These are phyloP conservation scores for Agapanthus africanus DNA, from an alignment of 106 monocot genomes.

Conservation along the genomic window DNA sequence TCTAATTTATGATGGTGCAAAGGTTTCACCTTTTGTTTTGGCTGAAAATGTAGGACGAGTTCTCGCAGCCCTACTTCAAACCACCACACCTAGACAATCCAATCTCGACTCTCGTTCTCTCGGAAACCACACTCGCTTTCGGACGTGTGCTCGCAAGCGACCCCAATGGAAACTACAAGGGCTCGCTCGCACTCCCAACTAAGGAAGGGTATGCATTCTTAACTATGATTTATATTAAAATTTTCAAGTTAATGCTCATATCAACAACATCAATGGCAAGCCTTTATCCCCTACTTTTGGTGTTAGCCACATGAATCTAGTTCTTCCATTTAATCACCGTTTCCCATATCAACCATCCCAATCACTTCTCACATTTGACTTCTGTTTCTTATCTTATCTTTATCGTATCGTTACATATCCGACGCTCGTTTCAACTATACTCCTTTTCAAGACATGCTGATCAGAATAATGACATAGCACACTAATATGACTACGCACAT, in stretches of 20 bases:
- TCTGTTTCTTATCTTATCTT: too few species aligned
- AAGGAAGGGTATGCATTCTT: conserved; percentile 57
- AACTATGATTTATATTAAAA: neutral
- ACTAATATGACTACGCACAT: neutral
- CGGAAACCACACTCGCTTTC: conserved; percentile 71
- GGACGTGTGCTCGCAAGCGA: conserved; percentile 61
- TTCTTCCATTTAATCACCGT: too few species aligned
- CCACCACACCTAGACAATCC: conserved; percentile 94
- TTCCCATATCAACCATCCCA: too few species aligned
- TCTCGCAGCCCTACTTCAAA: conserved; percentile 94
- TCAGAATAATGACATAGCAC: too few species aligned
- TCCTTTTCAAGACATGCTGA: too few species aligned
- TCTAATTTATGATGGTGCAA: neutral
- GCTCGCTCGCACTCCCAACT: conserved; percentile 66
- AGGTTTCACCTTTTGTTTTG: neutral
- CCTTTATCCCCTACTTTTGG: too few species aligned
- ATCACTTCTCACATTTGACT: too few species aligned
- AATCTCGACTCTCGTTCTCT: conserved; percentile 75
- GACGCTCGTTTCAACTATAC: too few species aligned
- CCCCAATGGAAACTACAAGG: conserved; percentile 66
- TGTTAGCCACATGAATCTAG: too few species aligned
- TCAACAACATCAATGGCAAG: too few species aligned
- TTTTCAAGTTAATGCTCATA: too few species aligned
- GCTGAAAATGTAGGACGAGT: conserved; percentile 63
- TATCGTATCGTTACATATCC: too few species aligned